Conservation (phyloP, 2,329 filamentous ascomycete genomes). For the Aspergillus neotritici region DNA sequence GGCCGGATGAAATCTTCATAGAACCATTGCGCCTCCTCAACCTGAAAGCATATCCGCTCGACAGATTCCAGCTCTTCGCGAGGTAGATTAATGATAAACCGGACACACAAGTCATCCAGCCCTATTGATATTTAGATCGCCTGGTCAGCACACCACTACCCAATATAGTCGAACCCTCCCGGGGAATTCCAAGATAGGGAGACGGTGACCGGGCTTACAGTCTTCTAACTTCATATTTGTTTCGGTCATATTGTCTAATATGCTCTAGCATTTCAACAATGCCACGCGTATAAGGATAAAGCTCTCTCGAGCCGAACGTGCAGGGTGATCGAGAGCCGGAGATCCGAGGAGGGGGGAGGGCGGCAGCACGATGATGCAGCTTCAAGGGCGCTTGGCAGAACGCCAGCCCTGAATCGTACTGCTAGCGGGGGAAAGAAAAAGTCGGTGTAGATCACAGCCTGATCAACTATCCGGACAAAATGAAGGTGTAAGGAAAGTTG, state of each 20-base stretch:
- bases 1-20: constrained; percentile 99
- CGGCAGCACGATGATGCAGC: constrained; percentile 20
- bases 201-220: constrained; percentile 52
- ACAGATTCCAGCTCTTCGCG: constrained; percentile 83
- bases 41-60: constrained; percentile 94
- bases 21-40: constrained; percentile 99
- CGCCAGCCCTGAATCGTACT: constrained; percentile 22
- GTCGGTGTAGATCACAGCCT: not conserved
- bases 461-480: too few species aligned
- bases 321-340: constrained; percentile 11
- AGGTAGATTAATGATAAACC: constrained; percentile 96
- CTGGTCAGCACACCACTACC: constrained; percentile 16
- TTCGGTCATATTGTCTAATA: constrained; percentile 62
- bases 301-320: constrained; percentile 19
- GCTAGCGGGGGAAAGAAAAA: constrained; percentile 4
- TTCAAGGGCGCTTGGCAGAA: constrained; percentile 23
- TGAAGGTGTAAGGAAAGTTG: too few species aligned
- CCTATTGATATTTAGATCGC: constrained; percentile 45
- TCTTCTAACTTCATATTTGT: constrained; percentile 83
- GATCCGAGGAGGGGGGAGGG: constrained; percentile 13
- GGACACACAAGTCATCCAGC: constrained; percentile 96
- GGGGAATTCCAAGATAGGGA: not conserved
- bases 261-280: constrained; percentile 56
- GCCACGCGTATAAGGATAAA: constrained; percentile 16
- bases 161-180: not conserved